phyloP scores from a whole-genome alignment of 208 protist genomes.

The Vickermania spadyakhi region DNA sequence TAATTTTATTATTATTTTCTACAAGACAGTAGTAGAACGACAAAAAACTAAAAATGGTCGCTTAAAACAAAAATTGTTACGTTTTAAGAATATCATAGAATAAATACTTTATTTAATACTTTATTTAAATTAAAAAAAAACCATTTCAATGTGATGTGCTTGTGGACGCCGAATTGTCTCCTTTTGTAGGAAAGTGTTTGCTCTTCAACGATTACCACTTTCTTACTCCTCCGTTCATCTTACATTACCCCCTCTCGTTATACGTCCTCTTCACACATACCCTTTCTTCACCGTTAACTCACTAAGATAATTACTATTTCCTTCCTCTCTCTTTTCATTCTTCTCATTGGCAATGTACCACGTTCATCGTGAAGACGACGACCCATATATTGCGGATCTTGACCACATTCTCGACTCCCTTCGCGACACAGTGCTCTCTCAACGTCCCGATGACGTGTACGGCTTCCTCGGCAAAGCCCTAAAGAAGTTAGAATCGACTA shows the following conservation, averaged over 20 bases:
- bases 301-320: not conserved
- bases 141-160: too few species aligned
- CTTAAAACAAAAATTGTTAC: too few species aligned
- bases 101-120: too few species aligned
- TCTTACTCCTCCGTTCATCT: too few species aligned
- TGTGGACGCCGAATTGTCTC: too few species aligned
- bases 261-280: not conserved
- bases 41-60: too few species aligned
- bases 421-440: constrained; percentile 32
- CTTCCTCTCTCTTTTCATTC: not conserved
- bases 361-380: not conserved
- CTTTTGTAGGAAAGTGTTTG: too few species aligned
- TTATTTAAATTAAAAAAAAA: too few species aligned
- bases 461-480: constrained; percentile 31
- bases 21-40: too few species aligned
- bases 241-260: not conserved
- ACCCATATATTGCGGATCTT: constrained; percentile 35
- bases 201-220: too few species aligned
- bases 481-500: constrained; percentile 16
- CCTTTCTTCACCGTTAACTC: not conserved
- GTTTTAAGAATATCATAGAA: too few species aligned
- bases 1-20: too few species aligned
- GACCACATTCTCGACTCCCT: constrained; percentile 59
- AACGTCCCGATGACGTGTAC: constrained; percentile 46
- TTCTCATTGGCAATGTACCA: not conserved